These are phyloP conservation scores for Raddia guianensis DNA, from an alignment of 176 grass and related monocot genomes.

Conservation along the genomic window DNA sequence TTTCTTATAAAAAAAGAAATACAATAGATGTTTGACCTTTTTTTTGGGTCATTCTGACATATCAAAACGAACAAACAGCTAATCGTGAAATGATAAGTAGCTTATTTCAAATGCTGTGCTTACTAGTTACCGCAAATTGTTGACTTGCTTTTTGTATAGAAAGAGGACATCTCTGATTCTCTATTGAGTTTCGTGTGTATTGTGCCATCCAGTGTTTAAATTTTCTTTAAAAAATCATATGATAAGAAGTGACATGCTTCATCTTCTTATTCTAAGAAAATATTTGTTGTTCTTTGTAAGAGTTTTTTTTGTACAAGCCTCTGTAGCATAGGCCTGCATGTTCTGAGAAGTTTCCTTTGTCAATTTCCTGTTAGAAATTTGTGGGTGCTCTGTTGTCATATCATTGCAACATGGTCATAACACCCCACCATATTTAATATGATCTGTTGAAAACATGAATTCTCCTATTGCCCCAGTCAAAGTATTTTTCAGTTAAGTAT, in stretches of 20 bases:
- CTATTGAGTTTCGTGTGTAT: not conserved
- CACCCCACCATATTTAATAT: not conserved
- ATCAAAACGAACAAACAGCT: not conserved
- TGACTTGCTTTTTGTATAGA: not conserved
- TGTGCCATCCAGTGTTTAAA: conserved; percentile 7
- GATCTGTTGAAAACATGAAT: conserved; percentile 22
- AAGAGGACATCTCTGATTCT: not conserved
- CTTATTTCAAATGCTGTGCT: conserved; percentile 8
- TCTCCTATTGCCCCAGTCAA: conserved; percentile 14
- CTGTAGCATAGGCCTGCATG: not conserved
- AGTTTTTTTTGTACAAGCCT: conserved; percentile 2
- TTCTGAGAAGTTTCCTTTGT: conserved; percentile 32
- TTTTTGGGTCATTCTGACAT: conserved; percentile 16
- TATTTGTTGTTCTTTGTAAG: conserved; percentile 12
- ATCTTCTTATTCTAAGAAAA: conserved; percentile 18
- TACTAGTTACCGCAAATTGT: conserved; percentile 8
- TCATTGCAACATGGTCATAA: not conserved
- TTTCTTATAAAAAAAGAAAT: not conserved
- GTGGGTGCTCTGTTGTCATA: conserved; percentile 16
- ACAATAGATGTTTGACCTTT: not conserved
- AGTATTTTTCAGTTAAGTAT: conserved; percentile 21
- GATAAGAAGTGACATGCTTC: not conserved
- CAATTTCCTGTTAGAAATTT: conserved; percentile 19
- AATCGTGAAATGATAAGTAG: not conserved
- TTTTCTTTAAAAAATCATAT: not conserved